Evolutionary conservation across 345 rosid genomes (phyloP).

Genomic region (Luvunga scandens): DNA sequence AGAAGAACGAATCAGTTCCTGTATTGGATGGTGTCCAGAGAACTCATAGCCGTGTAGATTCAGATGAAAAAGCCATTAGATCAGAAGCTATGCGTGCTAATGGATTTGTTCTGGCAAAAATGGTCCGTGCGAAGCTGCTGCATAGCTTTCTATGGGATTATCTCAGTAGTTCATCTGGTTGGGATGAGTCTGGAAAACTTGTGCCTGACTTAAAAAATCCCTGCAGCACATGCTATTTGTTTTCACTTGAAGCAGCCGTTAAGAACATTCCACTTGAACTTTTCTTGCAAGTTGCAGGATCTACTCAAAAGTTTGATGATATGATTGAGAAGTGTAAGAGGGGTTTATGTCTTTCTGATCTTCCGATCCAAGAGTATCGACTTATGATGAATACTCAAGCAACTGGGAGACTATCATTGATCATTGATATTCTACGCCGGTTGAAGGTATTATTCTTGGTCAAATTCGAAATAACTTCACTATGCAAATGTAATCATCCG

Average conservation of each 20-base stretch:
- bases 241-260: constrained; percentile 75
- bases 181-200: constrained; percentile 40
- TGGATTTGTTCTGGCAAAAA: constrained; percentile 92
- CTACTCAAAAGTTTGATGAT: constrained; percentile 61
- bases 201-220: constrained; percentile 28
- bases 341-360: constrained; percentile 70
- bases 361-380: constrained; percentile 64
- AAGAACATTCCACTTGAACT: constrained; percentile 81
- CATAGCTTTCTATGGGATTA: constrained; percentile 83
- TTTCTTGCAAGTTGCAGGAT: constrained; percentile 84
- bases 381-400: constrained; percentile 77
- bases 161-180: constrained; percentile 47
- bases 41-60: constrained; percentile 41
- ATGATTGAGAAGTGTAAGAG: constrained; percentile 74
- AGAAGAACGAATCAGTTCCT: constrained; percentile 54
- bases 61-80: constrained; percentile 48
- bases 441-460: constrained; percentile 62
- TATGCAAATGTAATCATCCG: not conserved
- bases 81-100: constrained; percentile 86
- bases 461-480: constrained; percentile 7
- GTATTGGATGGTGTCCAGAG: constrained; percentile 69
- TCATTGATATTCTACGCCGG: constrained; percentile 76
- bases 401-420: constrained; percentile 73
- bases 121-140: constrained; percentile 84
- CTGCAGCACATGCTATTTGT: constrained; percentile 43